These are phyloP conservation scores for Biscutella laevigata DNA, from an alignment of 441 rosid species.

Conservation along the genomic window DNA sequence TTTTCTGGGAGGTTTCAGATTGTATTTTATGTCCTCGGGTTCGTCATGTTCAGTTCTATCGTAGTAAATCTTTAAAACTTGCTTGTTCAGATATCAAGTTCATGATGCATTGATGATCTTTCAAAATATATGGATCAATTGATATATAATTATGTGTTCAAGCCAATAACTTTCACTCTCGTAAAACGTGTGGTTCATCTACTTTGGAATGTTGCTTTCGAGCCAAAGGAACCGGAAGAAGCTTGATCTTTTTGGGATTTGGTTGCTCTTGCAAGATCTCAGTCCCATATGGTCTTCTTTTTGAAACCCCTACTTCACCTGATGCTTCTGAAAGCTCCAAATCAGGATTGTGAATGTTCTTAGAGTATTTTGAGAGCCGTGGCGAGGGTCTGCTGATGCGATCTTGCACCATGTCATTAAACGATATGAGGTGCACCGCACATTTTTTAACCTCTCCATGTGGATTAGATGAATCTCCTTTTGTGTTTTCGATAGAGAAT, in stretches of 20 bases:
- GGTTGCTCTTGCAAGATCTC: slow-evolving; percentile 8
- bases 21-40: slow-evolving; percentile 10
- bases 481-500: slow-evolving; percentile 12
- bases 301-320: not conserved
- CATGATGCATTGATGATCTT: not conserved
- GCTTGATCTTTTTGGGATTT: slow-evolving; percentile 10
- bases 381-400: not conserved
- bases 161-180: not conserved
- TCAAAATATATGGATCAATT: not conserved
- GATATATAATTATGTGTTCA: not conserved
- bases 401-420: slow-evolving; percentile 20
- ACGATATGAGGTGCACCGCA: slow-evolving; percentile 20
- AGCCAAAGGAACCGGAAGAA: slow-evolving; percentile 6
- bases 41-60: slow-evolving; percentile 11
- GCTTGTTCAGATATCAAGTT: slow-evolving; percentile 9
- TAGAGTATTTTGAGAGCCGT: not conserved
- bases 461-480: slow-evolving; percentile 5
- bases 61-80: slow-evolving; percentile 18
- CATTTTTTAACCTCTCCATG: slow-evolving; percentile 19
- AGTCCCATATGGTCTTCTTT: slow-evolving; percentile 5
- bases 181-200: not conserved
- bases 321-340: slow-evolving; percentile 6
- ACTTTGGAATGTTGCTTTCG: not conserved
- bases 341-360: slow-evolving; percentile 4
- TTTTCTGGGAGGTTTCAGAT: slow-evolving; percentile 14